A percentile compares a stretch with the other conserved stretches of the same genome.
phyloP scores from a whole-genome alignment of 2,329 filamentous ascomycete genomes.

The Setomelanomma holmii region DNA sequence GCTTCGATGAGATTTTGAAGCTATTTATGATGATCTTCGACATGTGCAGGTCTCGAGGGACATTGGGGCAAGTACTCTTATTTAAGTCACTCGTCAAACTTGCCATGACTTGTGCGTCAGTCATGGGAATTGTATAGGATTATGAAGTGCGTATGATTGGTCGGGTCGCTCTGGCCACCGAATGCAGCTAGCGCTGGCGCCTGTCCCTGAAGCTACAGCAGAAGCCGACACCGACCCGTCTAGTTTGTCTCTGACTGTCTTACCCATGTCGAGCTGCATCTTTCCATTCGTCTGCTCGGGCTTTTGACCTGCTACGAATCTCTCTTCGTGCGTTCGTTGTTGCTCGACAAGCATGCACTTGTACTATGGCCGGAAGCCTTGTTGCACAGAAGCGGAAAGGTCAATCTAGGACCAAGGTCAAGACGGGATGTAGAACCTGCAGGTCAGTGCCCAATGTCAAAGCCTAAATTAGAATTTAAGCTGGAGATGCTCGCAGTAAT shows the following conservation, averaged over 20 bases:
- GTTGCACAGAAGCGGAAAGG: slow-evolving; percentile 16
- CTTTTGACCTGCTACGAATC: no score
- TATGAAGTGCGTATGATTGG: slow-evolving; percentile 12
- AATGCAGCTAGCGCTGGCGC: slow-evolving; percentile 18
- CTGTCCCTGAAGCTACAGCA: slow-evolving; percentile 2
- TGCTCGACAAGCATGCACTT: slow-evolving; percentile 11
- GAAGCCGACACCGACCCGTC: slow-evolving; percentile 10
- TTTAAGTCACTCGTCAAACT: slow-evolving; percentile 13
- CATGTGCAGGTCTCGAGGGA: background rate
- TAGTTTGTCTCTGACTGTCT: no score
- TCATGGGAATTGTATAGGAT: background rate
- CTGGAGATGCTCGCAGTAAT: slow-evolving; percentile 3
- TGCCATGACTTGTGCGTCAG: background rate
- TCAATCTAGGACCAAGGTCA: slow-evolving; percentile 17
- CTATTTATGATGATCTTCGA: slow-evolving; percentile 7
- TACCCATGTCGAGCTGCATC: slow-evolving; percentile 4
- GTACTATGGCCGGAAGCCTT: slow-evolving; percentile 16
- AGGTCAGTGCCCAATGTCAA: slow-evolving; percentile 22
- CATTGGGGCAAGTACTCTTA: slow-evolving; percentile 11
- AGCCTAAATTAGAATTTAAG: slow-evolving; percentile 1
- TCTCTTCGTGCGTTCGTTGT: slow-evolving; percentile 9
- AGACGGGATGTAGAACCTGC: slow-evolving; percentile 27
- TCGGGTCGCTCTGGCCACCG: slow-evolving; percentile 18
- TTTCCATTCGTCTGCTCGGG: slow-evolving; percentile 22
- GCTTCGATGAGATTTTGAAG: slow-evolving; percentile 13